Conservation (phyloP, 768 basidiomycete genomes). For the Rhizopogon sp. region DNA sequence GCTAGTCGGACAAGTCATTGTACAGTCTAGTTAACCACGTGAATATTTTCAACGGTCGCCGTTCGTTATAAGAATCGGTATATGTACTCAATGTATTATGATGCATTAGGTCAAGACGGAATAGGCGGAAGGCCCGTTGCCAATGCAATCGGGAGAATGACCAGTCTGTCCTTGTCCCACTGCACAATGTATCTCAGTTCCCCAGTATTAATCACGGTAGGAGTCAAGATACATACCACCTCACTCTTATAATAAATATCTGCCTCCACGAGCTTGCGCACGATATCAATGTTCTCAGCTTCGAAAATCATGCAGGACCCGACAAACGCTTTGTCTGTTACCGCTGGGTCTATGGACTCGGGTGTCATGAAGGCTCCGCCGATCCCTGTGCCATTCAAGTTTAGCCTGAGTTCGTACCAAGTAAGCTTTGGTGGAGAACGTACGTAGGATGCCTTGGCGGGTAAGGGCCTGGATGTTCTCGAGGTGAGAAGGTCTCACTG, state of each 20-base stretch:
- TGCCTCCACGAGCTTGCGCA: slow-evolving; percentile 16
- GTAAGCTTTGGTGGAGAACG: slow-evolving; percentile 14
- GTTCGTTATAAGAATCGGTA: too few species aligned
- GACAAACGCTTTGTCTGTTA: slow-evolving; percentile 49
- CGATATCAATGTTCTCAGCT: slow-evolving; percentile 47
- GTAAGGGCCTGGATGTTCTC: slow-evolving; percentile 32
- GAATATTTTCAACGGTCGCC: too few species aligned
- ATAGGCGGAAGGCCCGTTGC: slow-evolving; percentile 18
- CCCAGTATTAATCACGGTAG: not conserved
- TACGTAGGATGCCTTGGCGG: slow-evolving; percentile 45
- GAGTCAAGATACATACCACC: slow-evolving; percentile 15
- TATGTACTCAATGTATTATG: not conserved
- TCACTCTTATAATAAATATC: slow-evolving; percentile 18
- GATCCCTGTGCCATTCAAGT: slow-evolving; percentile 32
- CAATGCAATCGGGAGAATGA: slow-evolving; percentile 41
- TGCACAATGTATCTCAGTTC: slow-evolving; percentile 15
- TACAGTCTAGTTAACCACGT: too few species aligned
- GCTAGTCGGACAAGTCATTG: too few species aligned
- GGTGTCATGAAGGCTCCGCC: slow-evolving; percentile 54
- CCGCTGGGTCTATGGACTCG: slow-evolving; percentile 45
- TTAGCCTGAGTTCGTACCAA: not conserved
- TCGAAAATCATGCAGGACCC: slow-evolving; percentile 53
- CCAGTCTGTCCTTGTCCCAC: slow-evolving; percentile 56
- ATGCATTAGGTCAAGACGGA: not conserved
- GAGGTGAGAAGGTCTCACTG: slow-evolving; percentile 49